A percentile compares a stretch with the other conserved stretches of the same genome.
Conservation (phyloP, 2,329 filamentous ascomycete genomes). For the Monosporascus ibericus region DNA sequence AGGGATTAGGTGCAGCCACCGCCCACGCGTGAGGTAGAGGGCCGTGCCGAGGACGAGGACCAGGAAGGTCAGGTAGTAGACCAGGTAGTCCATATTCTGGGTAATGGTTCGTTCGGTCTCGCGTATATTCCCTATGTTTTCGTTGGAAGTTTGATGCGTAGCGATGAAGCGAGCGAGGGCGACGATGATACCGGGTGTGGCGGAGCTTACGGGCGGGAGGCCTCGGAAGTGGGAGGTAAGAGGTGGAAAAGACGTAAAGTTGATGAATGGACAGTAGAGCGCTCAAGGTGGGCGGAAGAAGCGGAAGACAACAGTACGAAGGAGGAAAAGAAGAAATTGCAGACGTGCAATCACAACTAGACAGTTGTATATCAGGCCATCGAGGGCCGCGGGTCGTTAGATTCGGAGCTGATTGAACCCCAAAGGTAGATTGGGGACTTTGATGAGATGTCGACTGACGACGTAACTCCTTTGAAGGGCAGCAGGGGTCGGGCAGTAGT, state of each 20-base stretch:
- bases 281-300: neutral
- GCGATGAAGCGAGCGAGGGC: neutral
- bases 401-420: neutral
- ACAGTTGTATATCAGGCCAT: constrained; percentile 5
- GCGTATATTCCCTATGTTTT: neutral
- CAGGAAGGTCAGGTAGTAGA: constrained; percentile 70
- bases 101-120: neutral
- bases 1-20: constrained; percentile 69
- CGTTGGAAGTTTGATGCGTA: neutral
- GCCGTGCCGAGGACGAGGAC: constrained; percentile 66
- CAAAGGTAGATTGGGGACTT: neutral
- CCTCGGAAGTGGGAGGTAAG: neutral
- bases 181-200: neutral
- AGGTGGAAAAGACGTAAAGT: constrained; percentile 2
- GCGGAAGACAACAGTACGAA: neutral
- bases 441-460: neutral
- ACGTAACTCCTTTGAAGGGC: neutral
- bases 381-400: neutral
- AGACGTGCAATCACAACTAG: constrained; percentile 5
- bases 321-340: constrained; percentile 1
- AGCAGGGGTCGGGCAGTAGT: neutral
- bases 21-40: constrained; percentile 73
- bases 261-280: neutral
- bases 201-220: constrained; percentile 1
- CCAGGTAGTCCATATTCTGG: constrained; percentile 65